Base-by-base conservation (phyloP, 176 grass and related monocot species). In the Oryza longistaminata region DNA sequence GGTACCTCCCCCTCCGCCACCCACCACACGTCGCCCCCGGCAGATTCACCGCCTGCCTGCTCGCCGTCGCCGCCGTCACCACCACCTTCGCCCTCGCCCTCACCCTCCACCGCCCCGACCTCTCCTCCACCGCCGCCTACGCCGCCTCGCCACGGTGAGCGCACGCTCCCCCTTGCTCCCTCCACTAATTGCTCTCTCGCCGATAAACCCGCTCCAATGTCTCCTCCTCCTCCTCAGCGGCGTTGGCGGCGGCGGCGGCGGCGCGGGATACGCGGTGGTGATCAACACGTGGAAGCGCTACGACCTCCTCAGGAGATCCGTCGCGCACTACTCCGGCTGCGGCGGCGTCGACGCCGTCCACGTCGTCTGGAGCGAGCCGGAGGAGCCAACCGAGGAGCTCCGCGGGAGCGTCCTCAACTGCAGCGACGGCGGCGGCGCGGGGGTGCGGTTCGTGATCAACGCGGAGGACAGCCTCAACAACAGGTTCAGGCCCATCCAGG, bases 201-300 rank as follows among this genome's bases (percentile, higher is more conserved):
- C 26, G 29, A 68, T 11, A 2, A 58, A 7, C 17, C 17, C 52
- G 15, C 17, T 11, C 8, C 58, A 62, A 24, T 62, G 58, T 70
- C 19, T 25, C 2, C 16, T 62, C 13, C 52, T 71, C 61, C 14
- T 29, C 66, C 31, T 46, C 27, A 46, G 49, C 15, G 49, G 27
- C 64, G 27, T 27, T 27, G 78, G 81, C 49, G 67, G 86, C 39
- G 91, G 96, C 27, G 78, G 81, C 49, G 67, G 86, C 39, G 91
- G 96, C 27, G 29, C 29, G 29, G 29, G 29, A 31, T 96, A 89
- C 81, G 70, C 91, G n/a, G 88, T 99, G 61, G 74, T 96, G 77
- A 88, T 99, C 75, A 96, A 99, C 82, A 99, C 93, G 34, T 99
- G 96, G 96, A 92, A 80, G 79, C 87, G 96, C 65, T 65, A 94